These are phyloP conservation scores for Fonsecaea erecta DNA, from an alignment of 2,329 filamentous ascomycete species.

Conservation along the genomic window DNA sequence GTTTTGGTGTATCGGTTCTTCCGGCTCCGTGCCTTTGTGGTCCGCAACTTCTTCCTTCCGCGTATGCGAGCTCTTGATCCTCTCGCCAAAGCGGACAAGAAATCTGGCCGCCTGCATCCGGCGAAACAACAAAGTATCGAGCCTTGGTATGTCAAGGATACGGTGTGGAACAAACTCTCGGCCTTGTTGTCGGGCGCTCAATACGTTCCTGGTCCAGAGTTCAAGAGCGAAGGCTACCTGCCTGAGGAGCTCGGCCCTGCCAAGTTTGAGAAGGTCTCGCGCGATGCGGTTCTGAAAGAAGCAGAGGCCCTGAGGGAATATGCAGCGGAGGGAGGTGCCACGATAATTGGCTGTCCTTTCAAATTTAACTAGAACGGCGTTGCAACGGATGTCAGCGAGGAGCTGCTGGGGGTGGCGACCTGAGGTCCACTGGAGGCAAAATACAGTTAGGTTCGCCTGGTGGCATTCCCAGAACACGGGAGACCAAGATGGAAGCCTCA, in stretches of 20 bases:
- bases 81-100: not conserved
- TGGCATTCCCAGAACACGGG: not conserved
- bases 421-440: not conserved
- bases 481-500: not conserved
- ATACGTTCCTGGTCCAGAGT: slow-evolving; percentile 7
- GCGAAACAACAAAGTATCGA: not conserved
- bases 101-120: not conserved
- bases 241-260: slow-evolving; percentile 9
- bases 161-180: not conserved
- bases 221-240: slow-evolving; percentile 10
- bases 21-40: slow-evolving; percentile 14
- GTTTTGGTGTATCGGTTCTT: slow-evolving; percentile 8
- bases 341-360: slow-evolving; percentile 3
- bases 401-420: not conserved
- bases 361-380: not conserved
- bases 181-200: not conserved
- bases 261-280: slow-evolving; percentile 4
- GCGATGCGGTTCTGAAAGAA: not conserved
- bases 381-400: too few relatives aligned
- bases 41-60: slow-evolving; percentile 12
- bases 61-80: slow-evolving; percentile 6
- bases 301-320: slow-evolving; percentile 2
- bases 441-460: not conserved
- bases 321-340: not conserved
- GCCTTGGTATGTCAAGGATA: slow-evolving; percentile 10